Evolutionary conservation across 257 asterid species (phyloP).

Genomic region (Ehretia macrophylla): DNA sequence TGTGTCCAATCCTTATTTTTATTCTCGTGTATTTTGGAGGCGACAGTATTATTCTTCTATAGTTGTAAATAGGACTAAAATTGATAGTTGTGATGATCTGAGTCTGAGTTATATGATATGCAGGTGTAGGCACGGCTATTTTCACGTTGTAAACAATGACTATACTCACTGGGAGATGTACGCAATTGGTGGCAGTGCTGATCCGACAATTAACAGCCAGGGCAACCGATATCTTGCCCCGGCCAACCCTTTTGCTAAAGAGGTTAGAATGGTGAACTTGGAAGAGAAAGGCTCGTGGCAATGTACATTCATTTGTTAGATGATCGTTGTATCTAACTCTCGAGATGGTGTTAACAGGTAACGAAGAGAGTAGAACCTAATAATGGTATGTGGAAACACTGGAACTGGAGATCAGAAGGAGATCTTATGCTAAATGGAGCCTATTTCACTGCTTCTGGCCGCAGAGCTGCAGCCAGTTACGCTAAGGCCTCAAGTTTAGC

Average conservation of each 20-base stretch:
- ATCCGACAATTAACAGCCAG: slow-evolving; percentile 57
- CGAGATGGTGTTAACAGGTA: slow-evolving; percentile 17
- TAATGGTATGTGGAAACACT: slow-evolving; percentile 28
- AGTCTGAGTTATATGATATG: neutral
- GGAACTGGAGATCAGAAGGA: slow-evolving; percentile 64
- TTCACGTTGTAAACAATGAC: slow-evolving; percentile 55
- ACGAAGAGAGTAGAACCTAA: slow-evolving; percentile 33
- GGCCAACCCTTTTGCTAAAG: slow-evolving; percentile 36
- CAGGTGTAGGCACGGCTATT: slow-evolving; percentile 55
- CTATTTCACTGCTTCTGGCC: slow-evolving; percentile 40
- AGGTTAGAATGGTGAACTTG: slow-evolving; percentile 14
- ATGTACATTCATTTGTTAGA: neutral
- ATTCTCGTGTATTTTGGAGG: too few species aligned
- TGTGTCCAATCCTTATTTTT: too few species aligned
- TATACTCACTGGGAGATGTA: slow-evolving; percentile 56
- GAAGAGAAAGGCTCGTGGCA: neutral
- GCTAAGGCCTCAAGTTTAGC: slow-evolving; percentile 47
- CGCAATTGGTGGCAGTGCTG: slow-evolving; percentile 54
- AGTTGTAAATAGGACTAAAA: neutral
- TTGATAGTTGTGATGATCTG: neutral
- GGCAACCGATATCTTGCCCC: slow-evolving; percentile 55
- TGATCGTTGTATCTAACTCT: neutral
- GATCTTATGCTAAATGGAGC: slow-evolving; percentile 49
- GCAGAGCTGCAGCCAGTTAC: slow-evolving; percentile 24
- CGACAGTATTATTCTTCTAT: neutral